phyloP scores from a whole-genome alignment of 2,329 filamentous ascomycete genomes.

The Westerdykella sp. region DNA sequence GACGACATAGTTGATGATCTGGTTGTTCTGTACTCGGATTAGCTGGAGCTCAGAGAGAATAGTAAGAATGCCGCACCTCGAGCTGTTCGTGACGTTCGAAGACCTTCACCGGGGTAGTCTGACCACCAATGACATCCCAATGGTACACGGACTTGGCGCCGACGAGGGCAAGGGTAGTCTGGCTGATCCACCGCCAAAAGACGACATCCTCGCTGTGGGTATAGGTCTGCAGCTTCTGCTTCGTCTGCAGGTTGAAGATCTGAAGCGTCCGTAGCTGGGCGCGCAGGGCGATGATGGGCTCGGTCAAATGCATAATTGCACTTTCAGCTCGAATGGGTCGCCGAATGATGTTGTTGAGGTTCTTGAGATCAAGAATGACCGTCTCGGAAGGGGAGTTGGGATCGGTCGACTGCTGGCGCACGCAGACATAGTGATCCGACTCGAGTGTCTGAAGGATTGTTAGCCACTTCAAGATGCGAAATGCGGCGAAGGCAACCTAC shows the following conservation, averaged over 20 bases:
- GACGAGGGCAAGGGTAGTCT: conserved; percentile 79
- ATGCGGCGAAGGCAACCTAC: conserved; percentile 47
- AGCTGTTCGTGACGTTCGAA: conserved; percentile 94
- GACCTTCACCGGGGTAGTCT: conserved; percentile 69
- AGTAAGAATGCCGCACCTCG: conserved; percentile 52
- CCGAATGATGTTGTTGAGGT: conserved; percentile 90
- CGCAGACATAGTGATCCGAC: conserved; percentile 93
- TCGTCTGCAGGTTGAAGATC: conserved; percentile 90
- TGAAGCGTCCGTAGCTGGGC: conserved; percentile 91
- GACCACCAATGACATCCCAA: conserved; percentile 92
- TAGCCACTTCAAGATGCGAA: conserved; percentile 8
- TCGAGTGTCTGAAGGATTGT: conserved; percentile 70
- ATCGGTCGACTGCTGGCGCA: conserved; percentile 80
- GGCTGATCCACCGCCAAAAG: conserved; percentile 99
- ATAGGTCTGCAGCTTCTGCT: conserved; percentile 93
- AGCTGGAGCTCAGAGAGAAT: conserved; percentile 1
- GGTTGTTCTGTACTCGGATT: conserved; percentile 60
- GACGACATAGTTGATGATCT: conserved; percentile 99
- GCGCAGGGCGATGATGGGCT: conserved; percentile 93
- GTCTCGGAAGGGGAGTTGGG: conserved; percentile 83
- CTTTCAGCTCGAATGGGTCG: conserved; percentile 98
- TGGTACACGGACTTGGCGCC: conserved; percentile 90
- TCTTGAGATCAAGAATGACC: conserved; percentile 96
- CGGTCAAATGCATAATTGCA: conserved; percentile 98
- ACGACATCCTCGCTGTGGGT: conserved; percentile 96